phyloP scores from a whole-genome alignment of 2,329 filamentous ascomycete species.

The Alternaria tenuissima region DNA sequence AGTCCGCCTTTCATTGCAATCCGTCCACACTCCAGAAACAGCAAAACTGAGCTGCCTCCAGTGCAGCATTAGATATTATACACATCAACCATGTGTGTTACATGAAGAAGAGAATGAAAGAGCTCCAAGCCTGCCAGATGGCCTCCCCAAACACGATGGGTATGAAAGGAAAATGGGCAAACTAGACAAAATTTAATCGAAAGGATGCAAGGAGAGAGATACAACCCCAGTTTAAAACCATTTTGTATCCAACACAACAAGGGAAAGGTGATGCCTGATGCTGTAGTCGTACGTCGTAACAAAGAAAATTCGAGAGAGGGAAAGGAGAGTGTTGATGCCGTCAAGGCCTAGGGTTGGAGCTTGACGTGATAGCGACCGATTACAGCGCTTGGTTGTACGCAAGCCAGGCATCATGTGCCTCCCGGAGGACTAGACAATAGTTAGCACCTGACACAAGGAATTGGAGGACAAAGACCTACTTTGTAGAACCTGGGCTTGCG shows the following conservation, averaged over 20 bases:
- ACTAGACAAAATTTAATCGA: not conserved
- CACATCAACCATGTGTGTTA: slow-evolving; percentile 16
- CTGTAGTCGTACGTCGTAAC: slow-evolving; percentile 20
- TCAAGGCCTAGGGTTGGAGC: not conserved
- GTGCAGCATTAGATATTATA: slow-evolving; percentile 45
- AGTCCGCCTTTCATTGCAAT: slow-evolving; percentile 9
- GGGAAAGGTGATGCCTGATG: slow-evolving; percentile 17
- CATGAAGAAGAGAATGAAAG: slow-evolving; percentile 8
- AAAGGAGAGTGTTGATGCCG: slow-evolving; percentile 12
- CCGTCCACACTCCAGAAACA: slow-evolving; percentile 4
- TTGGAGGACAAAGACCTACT: slow-evolving; percentile 30
- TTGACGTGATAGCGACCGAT: not conserved
- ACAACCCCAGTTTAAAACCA: slow-evolving; percentile 12
- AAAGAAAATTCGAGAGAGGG: slow-evolving; percentile 14
- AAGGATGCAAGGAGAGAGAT: slow-evolving; percentile 13
- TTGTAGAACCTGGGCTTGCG: slow-evolving; percentile 48
- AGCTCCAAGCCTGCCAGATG: slow-evolving; percentile 18
- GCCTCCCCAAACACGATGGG: slow-evolving; percentile 14
- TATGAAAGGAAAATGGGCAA: slow-evolving; percentile 20
- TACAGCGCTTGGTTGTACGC: slow-evolving; percentile 40
- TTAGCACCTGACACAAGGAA: slow-evolving; percentile 19
- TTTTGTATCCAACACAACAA: slow-evolving; percentile 19
- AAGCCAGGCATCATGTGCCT: slow-evolving; percentile 50
- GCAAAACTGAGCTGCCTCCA: slow-evolving; percentile 13
- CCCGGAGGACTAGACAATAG: slow-evolving; percentile 40